These are phyloP conservation scores for Spergularia azorica DNA, from an alignment of 179 eudicot genomes.

Conservation along the genomic window DNA sequence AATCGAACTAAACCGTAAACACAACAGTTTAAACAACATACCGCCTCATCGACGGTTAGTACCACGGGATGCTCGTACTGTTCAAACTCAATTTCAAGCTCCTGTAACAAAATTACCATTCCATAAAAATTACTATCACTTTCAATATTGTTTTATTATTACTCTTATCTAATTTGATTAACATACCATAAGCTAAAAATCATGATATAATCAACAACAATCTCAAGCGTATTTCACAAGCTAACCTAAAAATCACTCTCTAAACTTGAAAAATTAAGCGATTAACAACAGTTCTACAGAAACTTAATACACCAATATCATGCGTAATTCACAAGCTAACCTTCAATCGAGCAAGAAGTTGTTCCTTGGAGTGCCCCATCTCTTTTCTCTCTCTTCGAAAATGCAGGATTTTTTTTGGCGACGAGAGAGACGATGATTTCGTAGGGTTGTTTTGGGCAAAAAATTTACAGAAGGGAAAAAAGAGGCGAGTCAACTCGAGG, in stretches of 20 bases:
- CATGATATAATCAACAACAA: neutral
- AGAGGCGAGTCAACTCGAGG: neutral
- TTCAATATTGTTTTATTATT: neutral
- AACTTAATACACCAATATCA: neutral
- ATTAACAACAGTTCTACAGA: neutral
- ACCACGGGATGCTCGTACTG: conserved; percentile 86
- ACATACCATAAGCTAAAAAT: neutral
- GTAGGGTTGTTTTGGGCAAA: neutral
- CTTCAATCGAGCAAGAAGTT: conserved; percentile 70
- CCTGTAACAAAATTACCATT: conserved; percentile 36
- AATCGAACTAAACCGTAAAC: neutral
- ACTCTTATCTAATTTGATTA: neutral
- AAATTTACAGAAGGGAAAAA: neutral
- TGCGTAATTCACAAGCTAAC: conserved; percentile 24
- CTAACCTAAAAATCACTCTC: neutral
- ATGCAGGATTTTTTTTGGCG: neutral
- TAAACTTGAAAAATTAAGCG: neutral
- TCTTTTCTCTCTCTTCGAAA: neutral
- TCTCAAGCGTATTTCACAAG: neutral
- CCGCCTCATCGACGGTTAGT: conserved; percentile 90
- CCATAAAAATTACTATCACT: neutral
- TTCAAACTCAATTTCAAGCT: conserved; percentile 60
- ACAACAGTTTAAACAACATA: conserved; percentile 14
- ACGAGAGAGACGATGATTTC: neutral
- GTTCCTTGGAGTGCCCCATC: conserved; percentile 70